Conservation (phyloP, 83 land plant species). For the Thuja plicata region DNA sequence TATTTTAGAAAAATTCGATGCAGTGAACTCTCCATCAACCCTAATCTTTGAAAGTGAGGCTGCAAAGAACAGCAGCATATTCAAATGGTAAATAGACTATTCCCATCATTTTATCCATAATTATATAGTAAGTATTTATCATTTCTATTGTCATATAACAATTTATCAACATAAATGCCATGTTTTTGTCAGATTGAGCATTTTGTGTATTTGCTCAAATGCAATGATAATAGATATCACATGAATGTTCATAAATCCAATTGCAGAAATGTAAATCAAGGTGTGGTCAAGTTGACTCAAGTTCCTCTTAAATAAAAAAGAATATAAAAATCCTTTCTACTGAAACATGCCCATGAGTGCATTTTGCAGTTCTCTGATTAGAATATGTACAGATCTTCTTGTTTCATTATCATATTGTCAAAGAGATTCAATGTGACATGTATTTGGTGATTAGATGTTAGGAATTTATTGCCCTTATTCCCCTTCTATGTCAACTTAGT, state of each 20-base stretch:
- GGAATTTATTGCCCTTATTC: not conserved
- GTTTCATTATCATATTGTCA: too few relatives aligned
- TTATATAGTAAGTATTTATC: not conserved
- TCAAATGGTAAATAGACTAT: conserved; percentile 5
- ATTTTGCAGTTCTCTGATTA: not conserved
- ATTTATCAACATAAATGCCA: not conserved
- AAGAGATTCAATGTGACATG: too few relatives aligned
- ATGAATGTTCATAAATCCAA: not conserved
- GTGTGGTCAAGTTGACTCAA: not conserved
- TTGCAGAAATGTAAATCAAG: not conserved
- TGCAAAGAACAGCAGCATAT: conserved; percentile 8
- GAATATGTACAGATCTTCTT: not conserved
- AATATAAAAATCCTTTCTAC: not conserved
- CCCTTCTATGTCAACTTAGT: not conserved
- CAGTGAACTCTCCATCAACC: conserved; percentile 6
- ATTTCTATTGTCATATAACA: not conserved
- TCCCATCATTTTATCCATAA: not conserved
- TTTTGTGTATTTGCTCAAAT: not conserved
- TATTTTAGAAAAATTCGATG: not conserved
- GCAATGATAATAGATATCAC: not conserved
- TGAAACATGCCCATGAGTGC: not conserved
- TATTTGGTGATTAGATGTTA: not conserved
- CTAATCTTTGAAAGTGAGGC: not conserved
- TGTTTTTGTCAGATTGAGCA: not conserved
- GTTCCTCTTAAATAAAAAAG: not conserved